These are phyloP conservation scores for Ophiosphaerella narmari DNA, from an alignment of 2,329 filamentous ascomycete genomes.

Conservation along the genomic window DNA sequence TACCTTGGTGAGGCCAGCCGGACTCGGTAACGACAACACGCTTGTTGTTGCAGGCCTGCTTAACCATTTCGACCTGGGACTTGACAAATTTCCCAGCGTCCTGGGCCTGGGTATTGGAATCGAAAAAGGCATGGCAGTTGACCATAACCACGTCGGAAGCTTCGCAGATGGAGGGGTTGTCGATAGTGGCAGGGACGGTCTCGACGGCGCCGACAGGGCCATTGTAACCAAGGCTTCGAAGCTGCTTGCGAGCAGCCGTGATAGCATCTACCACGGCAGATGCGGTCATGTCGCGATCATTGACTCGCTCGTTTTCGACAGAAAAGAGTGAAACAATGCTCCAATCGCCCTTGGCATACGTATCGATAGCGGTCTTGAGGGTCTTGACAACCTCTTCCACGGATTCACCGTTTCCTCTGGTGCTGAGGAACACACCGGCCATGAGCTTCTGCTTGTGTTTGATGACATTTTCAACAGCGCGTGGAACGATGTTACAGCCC, in stretches of 20 bases:
- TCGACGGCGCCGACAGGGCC: slow-evolving; percentile 82
- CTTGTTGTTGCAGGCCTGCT: slow-evolving; percentile 58
- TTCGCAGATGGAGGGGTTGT: slow-evolving; percentile 71
- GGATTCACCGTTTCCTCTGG: slow-evolving; percentile 46
- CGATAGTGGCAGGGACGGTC: slow-evolving; percentile 70
- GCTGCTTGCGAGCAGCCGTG: slow-evolving; percentile 58
- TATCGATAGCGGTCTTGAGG: slow-evolving; percentile 63
- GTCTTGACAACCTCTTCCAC: slow-evolving; percentile 59
- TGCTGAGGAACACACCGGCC: slow-evolving; percentile 72
- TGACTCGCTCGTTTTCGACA: slow-evolving; percentile 81
- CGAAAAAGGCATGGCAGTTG: slow-evolving; percentile 87
- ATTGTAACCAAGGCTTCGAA: slow-evolving; percentile 67
- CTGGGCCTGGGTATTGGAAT: slow-evolving; percentile 62
- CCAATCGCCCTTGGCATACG: slow-evolving; percentile 62
- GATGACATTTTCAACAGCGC: slow-evolving; percentile 66
- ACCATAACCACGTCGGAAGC: slow-evolving; percentile 77
- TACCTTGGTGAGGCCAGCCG: slow-evolving; percentile 78
- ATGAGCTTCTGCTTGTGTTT: slow-evolving; percentile 72
- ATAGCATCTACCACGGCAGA: slow-evolving; percentile 64
- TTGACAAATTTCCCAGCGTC: slow-evolving; percentile 71
- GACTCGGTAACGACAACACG: slow-evolving; percentile 77
- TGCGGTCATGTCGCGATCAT: slow-evolving; percentile 55
- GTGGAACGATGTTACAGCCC: slow-evolving; percentile 74
- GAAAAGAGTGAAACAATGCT: slow-evolving; percentile 69
- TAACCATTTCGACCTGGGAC: slow-evolving; percentile 57